Conservation (phyloP, 169 alveolate genomes). For the Cystoisospora suis region DNA sequence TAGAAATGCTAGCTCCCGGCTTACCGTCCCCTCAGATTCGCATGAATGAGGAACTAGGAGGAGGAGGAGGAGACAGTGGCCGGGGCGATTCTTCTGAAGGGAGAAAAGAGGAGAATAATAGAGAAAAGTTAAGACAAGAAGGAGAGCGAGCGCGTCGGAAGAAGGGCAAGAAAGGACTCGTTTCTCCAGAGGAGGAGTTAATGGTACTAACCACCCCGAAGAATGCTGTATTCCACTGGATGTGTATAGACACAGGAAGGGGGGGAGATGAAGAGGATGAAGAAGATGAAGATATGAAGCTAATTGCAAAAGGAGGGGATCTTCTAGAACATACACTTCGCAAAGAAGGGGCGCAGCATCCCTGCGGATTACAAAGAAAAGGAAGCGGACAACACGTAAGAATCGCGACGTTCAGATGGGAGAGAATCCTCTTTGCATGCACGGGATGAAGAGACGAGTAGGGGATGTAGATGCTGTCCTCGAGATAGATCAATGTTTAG, state of each 20-base stretch:
- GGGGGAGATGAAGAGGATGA: neutral
- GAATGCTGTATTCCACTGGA: constrained; percentile 1
- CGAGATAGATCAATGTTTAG: too few species aligned
- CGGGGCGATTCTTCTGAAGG: too few species aligned
- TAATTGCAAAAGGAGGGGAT: neutral
- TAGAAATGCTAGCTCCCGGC: constrained; percentile 23
- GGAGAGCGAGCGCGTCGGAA: too few species aligned
- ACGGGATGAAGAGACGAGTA: too few species aligned
- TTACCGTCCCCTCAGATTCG: too few species aligned
- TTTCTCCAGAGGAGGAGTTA: neutral
- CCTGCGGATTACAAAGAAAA: constrained; percentile 10
- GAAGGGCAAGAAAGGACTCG: too few species aligned
- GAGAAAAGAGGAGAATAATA: too few species aligned
- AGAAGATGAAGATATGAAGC: too few species aligned
- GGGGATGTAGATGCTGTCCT: too few species aligned
- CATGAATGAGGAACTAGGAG: too few species aligned
- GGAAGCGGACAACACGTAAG: constrained; percentile 22
- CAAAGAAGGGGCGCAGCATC: neutral
- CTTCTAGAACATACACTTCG: neutral
- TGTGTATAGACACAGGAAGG: neutral
- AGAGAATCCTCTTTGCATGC: neutral
- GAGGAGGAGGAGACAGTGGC: too few species aligned
- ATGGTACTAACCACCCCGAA: neutral
- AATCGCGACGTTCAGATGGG: neutral
- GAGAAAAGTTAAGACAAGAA: too few species aligned